Evolutionary conservation across 2,329 filamentous ascomycete genomes (phyloP), one percentile per base, ranked within the genome.

Genomic region (Chaetothyriales sp.): DNA sequence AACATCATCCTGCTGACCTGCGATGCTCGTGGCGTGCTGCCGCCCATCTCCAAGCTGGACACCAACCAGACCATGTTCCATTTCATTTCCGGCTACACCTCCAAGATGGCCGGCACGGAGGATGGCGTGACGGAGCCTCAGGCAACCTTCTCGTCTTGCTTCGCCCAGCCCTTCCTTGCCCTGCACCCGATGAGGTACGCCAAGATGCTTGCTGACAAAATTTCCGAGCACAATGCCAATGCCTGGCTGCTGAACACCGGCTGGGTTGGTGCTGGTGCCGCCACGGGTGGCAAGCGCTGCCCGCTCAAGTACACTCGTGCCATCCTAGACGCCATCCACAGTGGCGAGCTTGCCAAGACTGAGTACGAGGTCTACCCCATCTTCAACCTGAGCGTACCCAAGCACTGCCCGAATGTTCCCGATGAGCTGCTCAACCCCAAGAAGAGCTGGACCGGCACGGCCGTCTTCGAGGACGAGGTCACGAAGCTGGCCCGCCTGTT

Each of bases 61-160:
- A 80, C 84, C 58, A 81, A 86, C 64, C 92, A 96, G 75, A 95
- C 88, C 70, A 96, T 98, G 90, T 98, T 96, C 83, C 92, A 98
- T 79, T 98, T 98, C 81, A 98, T 98, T 73, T 94, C 86, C 18
- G 92, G 92, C 62, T 98, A 98, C 79, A 98, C 92, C 58, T 96
- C 90, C 66, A 98, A 98, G 83, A 98, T 98, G 92, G 92, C 92
- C 59, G 92, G 92, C 65, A 98, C 92, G 32, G 92, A 98, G 74
- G 87, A 95, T 59, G 92, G 92, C 65, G 81, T 98, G 59, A 93
- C 86, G 8, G 92, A 98, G 74, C 92, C 92, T 58, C 87, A 96
- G 73, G 92, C 92, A 20, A 98, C 92, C 64, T 98, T 98, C 81
- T 96, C 89, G 22, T 93, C 89, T 49, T 98, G 92, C 81, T 98